Evolutionary conservation across 2,329 filamentous ascomycete genomes (phyloP).

Genomic region (Alternaria arbusti): DNA sequence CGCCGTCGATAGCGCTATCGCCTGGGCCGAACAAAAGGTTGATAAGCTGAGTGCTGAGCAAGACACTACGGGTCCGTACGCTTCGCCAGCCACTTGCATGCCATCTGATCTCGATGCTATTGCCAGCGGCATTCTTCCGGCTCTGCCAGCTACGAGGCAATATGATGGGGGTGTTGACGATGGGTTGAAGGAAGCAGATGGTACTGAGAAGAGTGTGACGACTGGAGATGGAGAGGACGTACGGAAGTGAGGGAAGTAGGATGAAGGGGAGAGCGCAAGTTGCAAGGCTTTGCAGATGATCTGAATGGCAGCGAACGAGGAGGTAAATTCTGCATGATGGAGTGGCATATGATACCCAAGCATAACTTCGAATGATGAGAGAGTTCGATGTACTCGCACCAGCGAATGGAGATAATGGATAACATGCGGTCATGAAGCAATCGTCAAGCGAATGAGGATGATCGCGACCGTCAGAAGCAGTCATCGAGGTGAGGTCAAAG

Average conservation of each 20-base stretch:
- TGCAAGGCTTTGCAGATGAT: background rate
- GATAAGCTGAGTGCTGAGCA: slow-evolving; percentile 27
- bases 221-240: background rate
- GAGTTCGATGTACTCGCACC: background rate
- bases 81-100: slow-evolving; percentile 38
- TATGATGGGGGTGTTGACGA: background rate
- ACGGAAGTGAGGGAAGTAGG: background rate
- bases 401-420: background rate
- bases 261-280: background rate
- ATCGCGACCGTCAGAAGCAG: too few species aligned
- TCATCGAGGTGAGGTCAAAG: background rate
- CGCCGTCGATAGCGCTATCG: slow-evolving; percentile 26
- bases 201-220: background rate
- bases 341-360: background rate
- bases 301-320: background rate
- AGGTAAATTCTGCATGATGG: background rate
- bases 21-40: slow-evolving; percentile 38
- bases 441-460: background rate
- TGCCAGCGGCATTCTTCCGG: slow-evolving; percentile 36
- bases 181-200: background rate
- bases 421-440: background rate
- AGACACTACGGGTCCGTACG: slow-evolving; percentile 40
- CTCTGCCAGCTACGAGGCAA: slow-evolving; percentile 14
- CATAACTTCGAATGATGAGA: background rate
- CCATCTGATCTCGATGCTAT: slow-evolving; percentile 45